Percentiles rank a stretch among this genome's conserved stretches.
These are phyloP conservation scores for Trapa bicornis DNA, from an alignment of 345 rosid species.

Conservation along the genomic window DNA sequence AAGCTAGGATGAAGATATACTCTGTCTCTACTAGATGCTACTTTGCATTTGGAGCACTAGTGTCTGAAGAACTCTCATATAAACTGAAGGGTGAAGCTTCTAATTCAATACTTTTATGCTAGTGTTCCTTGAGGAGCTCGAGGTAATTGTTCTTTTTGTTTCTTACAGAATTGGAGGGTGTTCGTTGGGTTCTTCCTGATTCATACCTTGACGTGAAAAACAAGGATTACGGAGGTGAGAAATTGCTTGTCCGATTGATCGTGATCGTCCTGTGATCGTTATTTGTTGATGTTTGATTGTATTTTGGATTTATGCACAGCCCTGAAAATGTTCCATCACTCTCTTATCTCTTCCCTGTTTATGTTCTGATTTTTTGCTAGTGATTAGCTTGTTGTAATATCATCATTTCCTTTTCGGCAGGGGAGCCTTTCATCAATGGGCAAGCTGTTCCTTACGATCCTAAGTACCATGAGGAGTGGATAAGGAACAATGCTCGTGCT, in stretches of 20 bases:
- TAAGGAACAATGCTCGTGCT: constrained; percentile 80
- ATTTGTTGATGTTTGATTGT: neutral
- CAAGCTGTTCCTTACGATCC: constrained; percentile 93
- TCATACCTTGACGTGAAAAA: constrained; percentile 86
- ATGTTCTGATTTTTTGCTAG: neutral
- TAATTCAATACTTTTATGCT: neutral
- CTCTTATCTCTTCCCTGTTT: neutral
- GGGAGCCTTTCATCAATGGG: constrained; percentile 93
- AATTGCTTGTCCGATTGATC: neutral
- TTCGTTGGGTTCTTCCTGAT: constrained; percentile 98
- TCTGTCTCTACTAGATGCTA: constrained; percentile 71
- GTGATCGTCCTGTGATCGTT: neutral
- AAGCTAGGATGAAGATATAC: constrained; percentile 78
- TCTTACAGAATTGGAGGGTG: constrained; percentile 52
- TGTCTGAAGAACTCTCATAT: constrained; percentile 50
- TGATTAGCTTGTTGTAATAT: neutral
- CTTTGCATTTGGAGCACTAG: constrained; percentile 84
- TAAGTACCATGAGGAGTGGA: constrained; percentile 96
- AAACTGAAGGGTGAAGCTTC: constrained; percentile 59
- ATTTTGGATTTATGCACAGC: neutral
- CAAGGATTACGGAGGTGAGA: constrained; percentile 89
- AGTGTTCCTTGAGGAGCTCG: neutral
- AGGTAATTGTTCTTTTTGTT: neutral
- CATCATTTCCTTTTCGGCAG: constrained; percentile 19
- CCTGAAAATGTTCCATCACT: neutral